Evolutionary conservation across 1,284 basidiomycete genomes (phyloP).

Genomic region (Peniophora sp.): DNA sequence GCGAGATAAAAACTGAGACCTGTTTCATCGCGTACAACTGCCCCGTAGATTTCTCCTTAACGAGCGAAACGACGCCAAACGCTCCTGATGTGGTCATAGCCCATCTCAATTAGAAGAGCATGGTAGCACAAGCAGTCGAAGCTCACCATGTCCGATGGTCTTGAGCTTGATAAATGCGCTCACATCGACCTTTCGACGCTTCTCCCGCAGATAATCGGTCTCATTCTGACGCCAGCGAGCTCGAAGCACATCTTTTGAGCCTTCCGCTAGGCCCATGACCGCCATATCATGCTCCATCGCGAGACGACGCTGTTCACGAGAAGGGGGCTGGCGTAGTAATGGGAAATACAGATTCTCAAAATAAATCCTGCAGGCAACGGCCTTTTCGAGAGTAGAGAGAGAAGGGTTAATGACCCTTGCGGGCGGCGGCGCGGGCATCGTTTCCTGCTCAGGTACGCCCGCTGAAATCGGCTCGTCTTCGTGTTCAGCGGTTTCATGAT

Average conservation of each 20-base stretch:
- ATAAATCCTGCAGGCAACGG: constrained; percentile 87
- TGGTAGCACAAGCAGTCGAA: constrained; percentile 3
- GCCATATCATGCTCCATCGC: constrained; percentile 87
- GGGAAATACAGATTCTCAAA: constrained; percentile 96
- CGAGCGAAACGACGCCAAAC: constrained; percentile 93
- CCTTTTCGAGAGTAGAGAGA: constrained; percentile 86
- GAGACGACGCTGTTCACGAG: constrained; percentile 75
- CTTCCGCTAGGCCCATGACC: constrained; percentile 61
- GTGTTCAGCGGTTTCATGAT: constrained; percentile 51
- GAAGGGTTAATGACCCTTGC: constrained; percentile 69
- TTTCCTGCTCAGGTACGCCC: constrained; percentile 19
- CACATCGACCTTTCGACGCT: constrained; percentile 74
- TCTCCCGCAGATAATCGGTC: constrained; percentile 82
- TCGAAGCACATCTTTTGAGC: constrained; percentile 67
- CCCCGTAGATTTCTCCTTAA: constrained; percentile 74
- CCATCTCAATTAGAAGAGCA: constrained; percentile 1
- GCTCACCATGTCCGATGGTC: constrained; percentile 89
- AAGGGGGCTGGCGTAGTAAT: constrained; percentile 77
- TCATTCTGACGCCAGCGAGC: constrained; percentile 81
- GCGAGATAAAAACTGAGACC: constrained; percentile 36
- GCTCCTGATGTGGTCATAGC: constrained; percentile 50
- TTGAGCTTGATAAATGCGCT: constrained; percentile 86
- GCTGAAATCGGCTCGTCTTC: constrained; percentile 32
- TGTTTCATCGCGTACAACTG: constrained; percentile 95
- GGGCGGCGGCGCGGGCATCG: constrained; percentile 22